Percentiles rank a stretch among this genome's conserved stretches.
Conservation (phyloP, 305 asterid genomes). For the Fraxinus angustifolia region DNA sequence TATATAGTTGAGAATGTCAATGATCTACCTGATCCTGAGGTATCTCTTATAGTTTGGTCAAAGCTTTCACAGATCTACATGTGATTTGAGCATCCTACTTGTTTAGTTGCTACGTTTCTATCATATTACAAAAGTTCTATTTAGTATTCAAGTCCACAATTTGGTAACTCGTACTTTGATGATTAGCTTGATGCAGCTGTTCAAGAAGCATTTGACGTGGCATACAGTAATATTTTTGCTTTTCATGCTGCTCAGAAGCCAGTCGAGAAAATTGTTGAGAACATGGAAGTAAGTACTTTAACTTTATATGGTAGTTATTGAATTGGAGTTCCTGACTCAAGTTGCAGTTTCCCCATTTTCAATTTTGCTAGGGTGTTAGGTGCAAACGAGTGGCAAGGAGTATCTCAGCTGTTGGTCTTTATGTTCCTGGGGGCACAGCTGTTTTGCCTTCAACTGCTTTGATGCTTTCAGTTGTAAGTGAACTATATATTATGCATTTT, state of each 20-base stretch:
- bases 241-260: constrained; percentile 92
- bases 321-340: constrained; percentile 14
- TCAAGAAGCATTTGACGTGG: constrained; percentile 93
- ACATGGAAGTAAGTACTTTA: constrained; percentile 66
- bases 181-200: constrained; percentile 77
- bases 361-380: constrained; percentile 72
- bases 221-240: constrained; percentile 80
- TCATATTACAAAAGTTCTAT: background rate
- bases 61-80: background rate
- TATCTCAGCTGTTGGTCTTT: constrained; percentile 91
- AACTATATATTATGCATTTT: constrained; percentile 15
- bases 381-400: constrained; percentile 94
- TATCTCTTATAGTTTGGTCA: constrained; percentile 23
- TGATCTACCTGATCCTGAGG: constrained; percentile 88
- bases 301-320: constrained; percentile 11
- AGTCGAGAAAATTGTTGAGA: constrained; percentile 73
- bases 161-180: constrained; percentile 25
- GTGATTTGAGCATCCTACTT: constrained; percentile 6
- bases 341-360: constrained; percentile 16
- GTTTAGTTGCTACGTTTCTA: background rate
- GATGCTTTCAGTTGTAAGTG: constrained; percentile 93
- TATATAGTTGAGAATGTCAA: constrained; percentile 60
- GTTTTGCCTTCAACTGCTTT: constrained; percentile 96
- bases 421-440: constrained; percentile 99
- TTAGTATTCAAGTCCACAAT: constrained; percentile 11